phyloP scores from a whole-genome alignment of 179 eudicot species.

The Amaranthus tricolor region DNA sequence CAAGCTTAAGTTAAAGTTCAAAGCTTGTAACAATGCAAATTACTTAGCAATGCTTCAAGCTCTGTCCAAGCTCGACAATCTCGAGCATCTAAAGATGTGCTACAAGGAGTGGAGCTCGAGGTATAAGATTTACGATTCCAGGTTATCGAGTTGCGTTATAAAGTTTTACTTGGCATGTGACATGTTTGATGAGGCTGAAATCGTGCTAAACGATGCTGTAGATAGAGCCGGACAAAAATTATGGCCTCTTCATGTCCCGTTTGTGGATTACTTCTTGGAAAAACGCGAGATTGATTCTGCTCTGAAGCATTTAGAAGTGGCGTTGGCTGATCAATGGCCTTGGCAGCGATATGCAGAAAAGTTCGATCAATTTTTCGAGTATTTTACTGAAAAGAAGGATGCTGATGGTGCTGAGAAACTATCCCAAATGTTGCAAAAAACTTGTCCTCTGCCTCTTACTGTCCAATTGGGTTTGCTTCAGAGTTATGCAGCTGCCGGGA shows the following conservation, averaged over 20 bases:
- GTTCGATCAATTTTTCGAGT: conserved; percentile 28
- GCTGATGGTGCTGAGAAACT: conserved; percentile 56
- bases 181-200: conserved; percentile 59
- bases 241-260: conserved; percentile 31
- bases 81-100: conserved; percentile 43
- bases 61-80: conserved; percentile 42
- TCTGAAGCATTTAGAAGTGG: conserved; percentile 49
- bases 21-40: conserved; percentile 37
- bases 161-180: conserved; percentile 44
- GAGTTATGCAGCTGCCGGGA: conserved; percentile 54
- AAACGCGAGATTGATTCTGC: conserved; percentile 43
- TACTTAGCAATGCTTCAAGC: conserved; percentile 54
- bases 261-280: conserved; percentile 40
- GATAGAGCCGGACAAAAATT: conserved; percentile 28
- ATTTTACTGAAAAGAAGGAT: conserved; percentile 46
- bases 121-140: conserved; percentile 44
- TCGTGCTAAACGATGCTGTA: conserved; percentile 29
- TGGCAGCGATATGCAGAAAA: conserved; percentile 30
- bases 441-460: conserved; percentile 32
- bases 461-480: conserved; percentile 44
- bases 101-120: conserved; percentile 57
- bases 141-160: conserved; percentile 46
- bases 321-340: conserved; percentile 27
- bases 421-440: conserved; percentile 37
- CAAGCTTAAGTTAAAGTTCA: conserved; percentile 39